Evolutionary conservation across 2,329 filamentous ascomycete genomes (phyloP), one percentile per base, ranked within the genome.

Genomic region (Myriosclerotinia duriaeana): DNA sequence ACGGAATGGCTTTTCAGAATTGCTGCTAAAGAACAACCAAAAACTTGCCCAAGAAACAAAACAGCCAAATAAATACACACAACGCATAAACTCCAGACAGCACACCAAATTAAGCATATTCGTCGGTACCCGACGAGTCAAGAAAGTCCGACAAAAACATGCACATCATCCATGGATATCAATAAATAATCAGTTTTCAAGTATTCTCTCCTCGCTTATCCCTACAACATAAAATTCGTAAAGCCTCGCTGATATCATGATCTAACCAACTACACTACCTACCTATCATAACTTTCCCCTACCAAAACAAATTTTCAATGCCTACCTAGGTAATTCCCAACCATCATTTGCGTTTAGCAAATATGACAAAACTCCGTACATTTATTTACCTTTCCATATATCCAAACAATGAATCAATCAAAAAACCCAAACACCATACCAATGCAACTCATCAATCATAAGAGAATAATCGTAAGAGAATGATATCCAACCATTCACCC

Each of bases 371-470:
- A 60, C 58, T 14, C 44, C 58, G 15, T 8, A 44, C 48, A 30
- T 15, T 52, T 52, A 12, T 5, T 15, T 48, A 36, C 26, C 30
- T 42, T 11, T 48, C 5, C 34, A 22, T 26, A 20, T 50, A 15
- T 26, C 30, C 58, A 20, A 34, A 34, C 30, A 34, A 34, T 34
- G 30, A 34, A 34, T 6, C 4, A 34, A 34, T 34, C 1, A 34
- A 20, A 20, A 61, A 50, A 38, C 26, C n/a, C 44, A 50, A 60
- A 60, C 58, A 20, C 58, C 58, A 55, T 34, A 50, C 34, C 14
- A 50, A 61, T 61, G 58, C 58, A 38, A 61, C 9, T 11, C 44
- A 40, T 50, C 34, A 61, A 61, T 61, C 58, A n/a, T 64, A 26
- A 56, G 20, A 64, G 17, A 56, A 26, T 46, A 2, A 44, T 64